A percentile compares a stretch with the other conserved stretches of the same genome.
Evolutionary conservation across 495 filamentous ascomycete species (phyloP).

Genomic region (Astrothelium macrocarpum): DNA sequence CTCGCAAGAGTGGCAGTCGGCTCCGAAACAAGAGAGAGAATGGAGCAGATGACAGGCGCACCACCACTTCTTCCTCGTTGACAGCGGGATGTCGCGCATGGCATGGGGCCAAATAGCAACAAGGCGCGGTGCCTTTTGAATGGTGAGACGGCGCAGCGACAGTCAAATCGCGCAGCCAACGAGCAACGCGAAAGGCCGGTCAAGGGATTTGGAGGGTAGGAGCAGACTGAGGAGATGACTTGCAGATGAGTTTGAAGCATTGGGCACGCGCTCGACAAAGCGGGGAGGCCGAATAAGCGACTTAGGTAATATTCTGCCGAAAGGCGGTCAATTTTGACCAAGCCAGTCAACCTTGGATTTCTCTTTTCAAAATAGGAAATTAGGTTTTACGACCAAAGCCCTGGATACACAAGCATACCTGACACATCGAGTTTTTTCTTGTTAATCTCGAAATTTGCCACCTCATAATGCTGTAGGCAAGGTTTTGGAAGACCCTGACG

Average conservation of each 20-base stretch:
- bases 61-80: background rate
- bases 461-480: no score
- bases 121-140: background rate
- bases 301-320: background rate
- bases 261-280: background rate
- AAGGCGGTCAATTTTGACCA: background rate
- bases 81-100: background rate
- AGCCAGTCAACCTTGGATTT: background rate
- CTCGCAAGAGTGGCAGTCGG: background rate
- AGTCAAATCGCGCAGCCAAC: background rate
- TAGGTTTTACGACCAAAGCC: no score
- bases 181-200: background rate
- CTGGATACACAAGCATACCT: no score
- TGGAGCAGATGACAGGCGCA: slow-evolving; percentile 3
- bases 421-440: no score
- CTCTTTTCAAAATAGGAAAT: no score
- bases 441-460: no score
- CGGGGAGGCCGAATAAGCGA: background rate
- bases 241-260: background rate
- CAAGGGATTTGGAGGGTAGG: background rate
- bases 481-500: no score
- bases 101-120: background rate
- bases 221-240: background rate
- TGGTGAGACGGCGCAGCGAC: background rate
- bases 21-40: background rate